Evolutionary conservation across 1,284 basidiomycete species (phyloP), one percentile per base, ranked within the genome.

Genomic region (Malassezia caprae): DNA sequence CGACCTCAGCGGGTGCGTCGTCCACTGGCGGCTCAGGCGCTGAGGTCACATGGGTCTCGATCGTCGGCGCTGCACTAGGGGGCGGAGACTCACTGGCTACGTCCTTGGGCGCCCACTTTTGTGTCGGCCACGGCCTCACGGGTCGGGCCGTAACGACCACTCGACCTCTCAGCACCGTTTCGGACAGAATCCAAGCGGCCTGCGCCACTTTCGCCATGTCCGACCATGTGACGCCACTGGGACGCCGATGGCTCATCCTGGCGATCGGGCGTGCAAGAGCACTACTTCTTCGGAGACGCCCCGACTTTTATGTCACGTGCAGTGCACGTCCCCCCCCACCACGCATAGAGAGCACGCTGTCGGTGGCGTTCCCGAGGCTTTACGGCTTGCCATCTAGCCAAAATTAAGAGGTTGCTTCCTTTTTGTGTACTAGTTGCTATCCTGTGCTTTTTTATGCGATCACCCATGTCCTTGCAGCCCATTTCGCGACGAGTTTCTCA

Each of bases 401-500:
- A 15, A 34, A 34, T 3, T 34, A 11, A 34, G 32, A 8, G 32
- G n/a, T 3, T 3, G 2, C 13, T 13, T n/a, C 2, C 32, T 34
- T 34, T 8, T 13, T 34, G 32, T n/a, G n/a, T 8, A n/a, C 32
- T 34, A 2, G 8, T 34, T 11, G 32, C 11, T 34, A 8, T 34
- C 5, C n/a, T n/a, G 15, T n/a, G n/a, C n/a, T 34, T 15, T 34
- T n/a, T 8, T 34, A 15, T n/a, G 4, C 13, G 4, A 34, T 15
- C 2, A 4, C 8, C 2, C 39, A 45, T 45, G 44, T 45, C 44
- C 30, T 17, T 55, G 40, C 40, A 35, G 11, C 53, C 41, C 12
- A 45, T 78, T 28, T 88, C 90, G 8, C 83, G 90, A 26, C 76
- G 72, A 15, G 84, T 90, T 12, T 75, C 82, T 55, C 85, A 89